A percentile compares a stretch with the other conserved stretches of the same genome.
These are phyloP conservation scores for Scleroderma citrinum DNA, from an alignment of 768 basidiomycete genomes.

Conservation along the genomic window DNA sequence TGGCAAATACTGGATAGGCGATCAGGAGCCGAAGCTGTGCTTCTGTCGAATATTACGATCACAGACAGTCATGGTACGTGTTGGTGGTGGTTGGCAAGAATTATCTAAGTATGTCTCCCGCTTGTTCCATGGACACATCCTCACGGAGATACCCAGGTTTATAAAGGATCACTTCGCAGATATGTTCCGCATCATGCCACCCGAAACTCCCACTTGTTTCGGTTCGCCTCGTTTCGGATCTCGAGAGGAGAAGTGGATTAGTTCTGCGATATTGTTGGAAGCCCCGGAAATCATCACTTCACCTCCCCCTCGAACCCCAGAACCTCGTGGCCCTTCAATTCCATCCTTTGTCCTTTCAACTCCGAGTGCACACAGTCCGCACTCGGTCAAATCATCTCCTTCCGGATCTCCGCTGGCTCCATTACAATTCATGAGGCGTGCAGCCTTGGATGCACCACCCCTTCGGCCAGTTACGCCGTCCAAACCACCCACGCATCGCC, in stretches of 20 bases:
- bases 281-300: slow-evolving; percentile 35
- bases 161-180: slow-evolving; percentile 84
- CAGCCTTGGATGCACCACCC: slow-evolving; percentile 50
- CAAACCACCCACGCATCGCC: slow-evolving; percentile 45
- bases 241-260: slow-evolving; percentile 80
- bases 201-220: slow-evolving; percentile 52
- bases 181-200: slow-evolving; percentile 63
- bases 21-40: slow-evolving; percentile 83
- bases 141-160: slow-evolving; percentile 49
- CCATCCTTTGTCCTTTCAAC: slow-evolving; percentile 63
- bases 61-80: slow-evolving; percentile 93
- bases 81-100: slow-evolving; percentile 93
- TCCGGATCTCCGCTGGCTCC: slow-evolving; percentile 73
- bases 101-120: slow-evolving; percentile 66
- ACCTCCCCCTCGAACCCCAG: slow-evolving; percentile 55
- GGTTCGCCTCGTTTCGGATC: slow-evolving; percentile 33
- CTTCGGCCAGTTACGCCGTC: slow-evolving; percentile 63
- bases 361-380: slow-evolving; percentile 40
- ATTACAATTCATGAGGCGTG: slow-evolving; percentile 80
- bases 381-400: slow-evolving; percentile 44
- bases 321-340: slow-evolving; percentile 49
- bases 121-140: neutral
- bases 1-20: slow-evolving; percentile 95
- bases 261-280: slow-evolving; percentile 64
- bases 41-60: slow-evolving; percentile 89